Evolutionary conservation across 495 filamentous ascomycete genomes (phyloP), one percentile per base, ranked within the genome.

Genomic region (Penicillium waksmanii): DNA sequence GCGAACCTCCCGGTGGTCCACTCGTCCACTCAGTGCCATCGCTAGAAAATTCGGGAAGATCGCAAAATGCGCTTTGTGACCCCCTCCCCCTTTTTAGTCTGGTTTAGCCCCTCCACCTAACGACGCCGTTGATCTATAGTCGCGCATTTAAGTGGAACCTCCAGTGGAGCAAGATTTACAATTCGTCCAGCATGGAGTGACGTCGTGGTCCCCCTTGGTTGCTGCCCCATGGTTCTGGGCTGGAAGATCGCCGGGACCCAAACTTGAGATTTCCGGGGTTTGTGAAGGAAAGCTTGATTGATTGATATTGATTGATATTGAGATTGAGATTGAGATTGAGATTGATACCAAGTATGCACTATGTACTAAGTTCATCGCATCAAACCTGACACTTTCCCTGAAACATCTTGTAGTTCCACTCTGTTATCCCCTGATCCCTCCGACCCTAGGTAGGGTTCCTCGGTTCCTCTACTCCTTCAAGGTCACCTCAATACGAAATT

Each of bases 31-130:
- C 15, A 18, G 42, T 36, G 27, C 25, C 42, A 21, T 54, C 48
- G 51, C 51, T 66, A 64, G 65, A 62, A 64, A 64, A 67, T 67
- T 67, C 65, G 61, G 53, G 61, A 67, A 64, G 57, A 60, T 57
- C 53, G 31, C 53, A 52, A 52, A 27, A 23, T 51, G 36, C 27
- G 36, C 15, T 40, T 40, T 5, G 2, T 36, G 38, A 21, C 34
- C 38, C 13, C 53, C 25, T 25, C 34, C 38, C 35, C 46, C 25
- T 33, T 19, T 27, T 44, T 40, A 57, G 57, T 53, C 56, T 58
- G 65, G 56, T 53, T 62, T 63, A 61, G 61, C 21, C 55, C 53
- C 21, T 36, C 49, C 40, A 27, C 42, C 56, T 59, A 56, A 53
- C 52, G 53, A 69, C 61, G 66, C 58, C 55, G 63, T 62, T 62